Conservation (phyloP, 306 rosid genomes). For the Ochetophila trinervis region DNA sequence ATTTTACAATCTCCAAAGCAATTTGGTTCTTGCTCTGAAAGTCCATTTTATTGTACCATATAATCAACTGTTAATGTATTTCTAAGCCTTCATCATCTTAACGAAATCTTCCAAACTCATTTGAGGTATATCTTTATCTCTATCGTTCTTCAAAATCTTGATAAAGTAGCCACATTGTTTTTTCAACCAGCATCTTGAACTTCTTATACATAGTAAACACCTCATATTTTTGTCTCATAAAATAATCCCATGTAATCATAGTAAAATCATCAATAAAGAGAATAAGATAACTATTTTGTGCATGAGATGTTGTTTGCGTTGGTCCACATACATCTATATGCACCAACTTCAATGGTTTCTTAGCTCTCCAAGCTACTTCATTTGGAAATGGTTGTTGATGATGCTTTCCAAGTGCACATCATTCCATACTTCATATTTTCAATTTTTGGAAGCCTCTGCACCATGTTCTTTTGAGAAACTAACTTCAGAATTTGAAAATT, state of each 20-base stretch:
- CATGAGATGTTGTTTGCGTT: neutral
- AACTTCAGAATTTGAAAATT: neutral
- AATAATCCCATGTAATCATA: neutral
- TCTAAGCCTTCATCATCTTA: neutral
- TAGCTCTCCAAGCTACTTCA: neutral
- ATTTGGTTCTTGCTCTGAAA: neutral
- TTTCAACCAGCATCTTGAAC: constrained; percentile 11
- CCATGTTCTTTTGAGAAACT: neutral
- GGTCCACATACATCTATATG: constrained; percentile 6
- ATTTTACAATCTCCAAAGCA: neutral
- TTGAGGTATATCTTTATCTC: constrained; percentile 3
- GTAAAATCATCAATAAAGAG: constrained; percentile 4
- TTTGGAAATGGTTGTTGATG: neutral
- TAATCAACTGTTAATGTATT: neutral
- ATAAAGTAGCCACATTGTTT: neutral
- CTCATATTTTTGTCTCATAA: neutral
- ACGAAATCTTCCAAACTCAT: neutral
- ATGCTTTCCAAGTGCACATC: neutral
- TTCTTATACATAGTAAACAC: constrained; percentile 1
- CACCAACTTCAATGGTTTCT: neutral
- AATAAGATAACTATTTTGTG: neutral
- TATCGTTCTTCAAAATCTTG: neutral
- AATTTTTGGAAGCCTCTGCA: neutral
- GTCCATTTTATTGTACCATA: neutral
- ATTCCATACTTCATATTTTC: neutral